Conservation (phyloP, 1,139 yeast species). For the Arxiozyma slooffiae region DNA sequence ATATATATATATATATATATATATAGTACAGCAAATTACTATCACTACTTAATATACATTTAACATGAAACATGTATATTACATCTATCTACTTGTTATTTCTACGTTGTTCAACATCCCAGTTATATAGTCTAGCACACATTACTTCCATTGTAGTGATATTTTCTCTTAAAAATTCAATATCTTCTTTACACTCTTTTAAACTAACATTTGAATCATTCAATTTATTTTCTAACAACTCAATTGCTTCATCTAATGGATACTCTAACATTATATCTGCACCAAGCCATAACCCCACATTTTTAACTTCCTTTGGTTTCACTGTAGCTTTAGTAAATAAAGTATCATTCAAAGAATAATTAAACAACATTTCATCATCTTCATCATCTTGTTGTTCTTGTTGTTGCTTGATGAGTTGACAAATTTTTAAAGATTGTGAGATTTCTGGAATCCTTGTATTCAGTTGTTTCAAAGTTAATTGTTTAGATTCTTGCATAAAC, state of each 20-base stretch:
- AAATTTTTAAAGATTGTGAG: constrained; percentile 68
- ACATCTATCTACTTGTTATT: constrained; percentile 36
- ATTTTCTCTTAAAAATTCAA: constrained; percentile 80
- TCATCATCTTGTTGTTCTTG: constrained; percentile 32
- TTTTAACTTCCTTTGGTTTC: constrained; percentile 37
- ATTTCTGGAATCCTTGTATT: constrained; percentile 81
- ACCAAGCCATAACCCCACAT: constrained; percentile 86
- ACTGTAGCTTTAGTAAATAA: constrained; percentile 63
- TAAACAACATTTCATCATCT: constrained; percentile 47
- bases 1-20: too few species aligned
- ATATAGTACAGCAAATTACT: too few species aligned
- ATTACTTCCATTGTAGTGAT: constrained; percentile 97
- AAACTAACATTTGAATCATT: constrained; percentile 53
- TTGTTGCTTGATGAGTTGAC: constrained; percentile 32
- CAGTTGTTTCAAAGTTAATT: constrained; percentile 56
- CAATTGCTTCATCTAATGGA: constrained; percentile 78
- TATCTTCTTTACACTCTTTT: constrained; percentile 62
- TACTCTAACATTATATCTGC: constrained; percentile 97
- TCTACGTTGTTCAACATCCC: constrained; percentile 85
- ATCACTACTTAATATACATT: too few species aligned
- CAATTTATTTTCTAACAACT: constrained; percentile 54
- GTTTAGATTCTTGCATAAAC: constrained; percentile 77
- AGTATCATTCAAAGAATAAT: constrained; percentile 88
- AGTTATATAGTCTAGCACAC: constrained; percentile 87
- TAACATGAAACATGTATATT: too few species aligned